A percentile compares a stretch with the other conserved stretches of the same genome.
Conservation (phyloP, 768 basidiomycete genomes). For the Lentinula raphanica region DNA sequence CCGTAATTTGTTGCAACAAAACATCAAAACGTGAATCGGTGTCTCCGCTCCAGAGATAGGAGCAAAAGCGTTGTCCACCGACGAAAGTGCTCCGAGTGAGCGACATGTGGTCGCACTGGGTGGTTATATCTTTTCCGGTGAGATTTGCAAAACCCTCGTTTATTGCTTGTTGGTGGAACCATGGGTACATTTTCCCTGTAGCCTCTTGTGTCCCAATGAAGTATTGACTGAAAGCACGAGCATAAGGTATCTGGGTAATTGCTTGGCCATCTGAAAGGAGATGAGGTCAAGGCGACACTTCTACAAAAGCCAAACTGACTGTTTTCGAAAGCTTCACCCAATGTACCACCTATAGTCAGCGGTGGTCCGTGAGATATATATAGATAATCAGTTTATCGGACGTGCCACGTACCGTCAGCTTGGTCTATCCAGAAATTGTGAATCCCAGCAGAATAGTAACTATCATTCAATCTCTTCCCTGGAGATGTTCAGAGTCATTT, state of each 20-base stretch:
- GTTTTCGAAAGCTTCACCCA: slow-evolving; percentile 31
- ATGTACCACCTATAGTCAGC: slow-evolving; percentile 22
- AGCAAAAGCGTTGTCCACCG: slow-evolving; percentile 32
- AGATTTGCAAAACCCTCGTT: slow-evolving; percentile 31
- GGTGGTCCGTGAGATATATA: too few species aligned
- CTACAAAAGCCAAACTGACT: slow-evolving; percentile 12
- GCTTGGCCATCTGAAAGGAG: slow-evolving; percentile 23
- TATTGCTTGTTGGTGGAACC: slow-evolving; percentile 34
- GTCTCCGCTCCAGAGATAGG: slow-evolving; percentile 33
- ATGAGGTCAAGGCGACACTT: neutral
- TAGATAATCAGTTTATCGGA: too few species aligned
- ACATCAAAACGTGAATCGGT: slow-evolving; percentile 30
- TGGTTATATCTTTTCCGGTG: slow-evolving; percentile 16
- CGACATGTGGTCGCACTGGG: slow-evolving; percentile 28
- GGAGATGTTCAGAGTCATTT: neutral
- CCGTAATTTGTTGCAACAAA: slow-evolving; percentile 29
- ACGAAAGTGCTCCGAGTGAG: slow-evolving; percentile 30
- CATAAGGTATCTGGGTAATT: slow-evolving; percentile 26
- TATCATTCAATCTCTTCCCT: slow-evolving; percentile 31
- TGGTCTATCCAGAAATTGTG: slow-evolving; percentile 36
- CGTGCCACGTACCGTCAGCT: slow-evolving; percentile 25
- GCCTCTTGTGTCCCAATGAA: slow-evolving; percentile 32
- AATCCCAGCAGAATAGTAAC: slow-evolving; percentile 31
- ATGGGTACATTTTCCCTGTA: slow-evolving; percentile 32
- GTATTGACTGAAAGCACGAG: slow-evolving; percentile 30